Percentiles rank a stretch among this genome's conserved stretches.
phyloP scores from a whole-genome alignment of 1,284 basidiomycete genomes.

The Limonomyces culmigenus region DNA sequence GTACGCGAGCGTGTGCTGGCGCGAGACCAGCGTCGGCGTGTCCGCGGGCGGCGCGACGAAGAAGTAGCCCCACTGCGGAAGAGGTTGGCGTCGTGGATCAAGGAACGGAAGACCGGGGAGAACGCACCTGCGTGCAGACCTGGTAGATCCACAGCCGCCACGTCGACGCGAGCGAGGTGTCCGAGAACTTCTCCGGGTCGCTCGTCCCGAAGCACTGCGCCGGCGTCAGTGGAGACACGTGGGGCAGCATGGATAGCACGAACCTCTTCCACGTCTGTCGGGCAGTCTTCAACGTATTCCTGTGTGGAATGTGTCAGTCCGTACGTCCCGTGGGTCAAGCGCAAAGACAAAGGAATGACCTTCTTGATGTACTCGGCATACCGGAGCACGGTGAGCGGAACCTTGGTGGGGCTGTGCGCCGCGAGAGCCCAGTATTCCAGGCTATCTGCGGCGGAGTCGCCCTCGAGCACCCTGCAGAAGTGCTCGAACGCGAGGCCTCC shows the following conservation, averaged over 20 bases:
- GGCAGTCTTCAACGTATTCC: not conserved
- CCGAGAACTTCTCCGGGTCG: slow-evolving; percentile 49
- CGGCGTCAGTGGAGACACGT: slow-evolving; percentile 1
- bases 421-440: no score
- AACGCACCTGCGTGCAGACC: slow-evolving; percentile 12
- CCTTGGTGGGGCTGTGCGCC: no score
- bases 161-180: slow-evolving; percentile 41
- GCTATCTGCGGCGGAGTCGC: slow-evolving; percentile 20
- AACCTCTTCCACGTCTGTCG: not conserved
- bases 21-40: slow-evolving; percentile 63
- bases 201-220: slow-evolving; percentile 74
- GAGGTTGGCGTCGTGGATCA: not conserved
- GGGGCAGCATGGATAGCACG: not conserved
- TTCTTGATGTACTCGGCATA: slow-evolving; percentile 61
- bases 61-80: slow-evolving; percentile 87
- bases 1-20: slow-evolving; percentile 59
- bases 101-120: no score
- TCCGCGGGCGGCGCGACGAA: slow-evolving; percentile 49
- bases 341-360: no score
- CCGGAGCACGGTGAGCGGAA: no score
- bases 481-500: slow-evolving; percentile 45
- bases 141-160: slow-evolving; percentile 91
- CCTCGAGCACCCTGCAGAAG: slow-evolving; percentile 52
- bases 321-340: no score
- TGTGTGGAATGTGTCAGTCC: no score